Base-by-base conservation (phyloP, 495 filamentous ascomycete genomes). In the Penicillium atrosanguineum region DNA sequence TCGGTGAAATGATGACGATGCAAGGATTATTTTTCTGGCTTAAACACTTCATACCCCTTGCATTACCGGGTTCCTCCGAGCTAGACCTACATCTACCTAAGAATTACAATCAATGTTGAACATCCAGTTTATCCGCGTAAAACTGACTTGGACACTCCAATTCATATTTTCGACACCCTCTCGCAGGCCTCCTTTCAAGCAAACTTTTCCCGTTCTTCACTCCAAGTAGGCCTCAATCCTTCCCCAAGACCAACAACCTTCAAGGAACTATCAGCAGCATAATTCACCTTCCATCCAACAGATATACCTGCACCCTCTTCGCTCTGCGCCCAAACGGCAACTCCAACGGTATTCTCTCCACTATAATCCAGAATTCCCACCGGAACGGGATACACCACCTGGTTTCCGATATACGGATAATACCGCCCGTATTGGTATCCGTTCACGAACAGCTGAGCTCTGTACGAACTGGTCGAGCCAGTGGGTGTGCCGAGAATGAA, bases 351-450 rank as follows among this genome's bases (percentile, higher is more conserved):
- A 53, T 81, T 80, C 44, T 69, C 54, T 0, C 77, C 77, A 9
- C 29, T 61, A 48, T 72, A 77, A 43, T 80, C 73, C 46, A 82
- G 44, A 14, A 82, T 63, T 1, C 79, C 78, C 2, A 70, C 70
- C 0, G 78, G 79, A 55, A 80, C 65, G 6, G 77, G 77, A 56
- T 74, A 82, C 20, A 63, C 68, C 1, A 79, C 73, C 65, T 81
- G 77, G 14, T 79, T 78, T 0, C 78, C 79, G 40, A 80, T 74
- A 52, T 79, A 67, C 4, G 78, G 72, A 15, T 79, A 60, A 46
- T 63, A 82, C 39, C 78, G 73, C 20, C 76, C 78, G 42, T 75
- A 79, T 58, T 81, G 78, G 56, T 80, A 76, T n/a, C 75, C 75
- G 46, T 78, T 78, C 7, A 78, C 67, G 49, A 74, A 77, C 29